Conservation (phyloP, 495 filamentous ascomycete genomes). For the Annulohypoxylon moriforme region DNA sequence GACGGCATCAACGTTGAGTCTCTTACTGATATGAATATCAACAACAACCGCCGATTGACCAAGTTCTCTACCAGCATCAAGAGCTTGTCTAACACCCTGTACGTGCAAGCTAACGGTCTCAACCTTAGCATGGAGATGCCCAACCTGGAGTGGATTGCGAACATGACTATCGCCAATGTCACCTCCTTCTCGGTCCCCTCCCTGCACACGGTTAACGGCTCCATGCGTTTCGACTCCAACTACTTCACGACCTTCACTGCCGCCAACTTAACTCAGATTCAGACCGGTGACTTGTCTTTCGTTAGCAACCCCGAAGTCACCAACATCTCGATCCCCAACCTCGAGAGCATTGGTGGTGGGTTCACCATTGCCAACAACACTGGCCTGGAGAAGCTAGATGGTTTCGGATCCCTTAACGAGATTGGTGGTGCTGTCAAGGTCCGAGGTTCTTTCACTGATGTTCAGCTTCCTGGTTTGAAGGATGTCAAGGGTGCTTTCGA, state of each 20-base stretch:
- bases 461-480: constrained; percentile 73
- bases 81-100: constrained; percentile 72
- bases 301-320: constrained; percentile 78
- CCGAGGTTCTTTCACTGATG: constrained; percentile 83
- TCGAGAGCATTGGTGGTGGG: constrained; percentile 78
- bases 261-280: constrained; percentile 81
- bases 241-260: constrained; percentile 73
- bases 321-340: constrained; percentile 78
- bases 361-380: constrained; percentile 92
- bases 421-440: constrained; percentile 90
- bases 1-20: constrained; percentile 79
- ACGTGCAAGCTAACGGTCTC: constrained; percentile 73
- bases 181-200: constrained; percentile 77
- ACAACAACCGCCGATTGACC: constrained; percentile 80
- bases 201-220: constrained; percentile 78
- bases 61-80: constrained; percentile 76
- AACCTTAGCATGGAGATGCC: constrained; percentile 72
- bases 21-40: constrained; percentile 73
- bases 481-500: constrained; percentile 90
- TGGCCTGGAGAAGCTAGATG: constrained; percentile 67
- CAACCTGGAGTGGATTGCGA: constrained; percentile 78
- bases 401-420: constrained; percentile 72
- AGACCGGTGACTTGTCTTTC: constrained; percentile 78
- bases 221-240: constrained; percentile 86
- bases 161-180: constrained; percentile 91